Base-by-base conservation (phyloP, 2,329 filamentous ascomycete genomes). In the Cercospora sesami region DNA sequence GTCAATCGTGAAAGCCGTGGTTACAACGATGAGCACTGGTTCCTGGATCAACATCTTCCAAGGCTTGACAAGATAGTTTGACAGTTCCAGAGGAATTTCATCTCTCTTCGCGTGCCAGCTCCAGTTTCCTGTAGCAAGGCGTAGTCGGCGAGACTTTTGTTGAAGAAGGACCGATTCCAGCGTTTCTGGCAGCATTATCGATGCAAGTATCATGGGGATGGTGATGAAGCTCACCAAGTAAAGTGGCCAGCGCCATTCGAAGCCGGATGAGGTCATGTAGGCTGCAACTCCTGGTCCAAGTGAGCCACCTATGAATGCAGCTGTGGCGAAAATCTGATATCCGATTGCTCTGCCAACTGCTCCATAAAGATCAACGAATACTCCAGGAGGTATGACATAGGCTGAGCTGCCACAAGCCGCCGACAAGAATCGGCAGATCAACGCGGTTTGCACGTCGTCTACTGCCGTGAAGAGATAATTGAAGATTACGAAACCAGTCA, bases 401-500 rank as follows among this genome's bases (percentile, higher is more conserved):
- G 84, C 72, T n/a, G 72, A 81, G 60, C 81, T 82, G 5, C 81
- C 85, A 71, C 86, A 86, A 3, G 83, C 69, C 0, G 86, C 86
- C 1, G 81, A 80, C 6, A 87, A 76, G 71, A 87, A 87, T 0
- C 86, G 83, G 63, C 80, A 83, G 26, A 87, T 66, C 73, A 87
- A 78, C 68, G 87, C 82, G 0, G 84, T 86, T 48, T 85, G 71
- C 0, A 87, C 63, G 70, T 87, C 86, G 55, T 82, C 79, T 1
- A 85, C 83, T 0, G 85, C 81, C 1, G 83, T 85, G 12, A 85
- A 82, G 0, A 83, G 82, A 57, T 86, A 83, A 59, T 86, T 82
- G 68, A 86, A 86, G 48, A 87, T 81, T 2, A 80, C 78, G 68
- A 86, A 86, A 33, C 81, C 67, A 21, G 78, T 72, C 73, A 83